A percentile compares a stretch with the other conserved stretches of the same genome.
These are phyloP conservation scores for Coniella lustricola DNA, from an alignment of 2,329 filamentous ascomycete species.

Conservation along the genomic window DNA sequence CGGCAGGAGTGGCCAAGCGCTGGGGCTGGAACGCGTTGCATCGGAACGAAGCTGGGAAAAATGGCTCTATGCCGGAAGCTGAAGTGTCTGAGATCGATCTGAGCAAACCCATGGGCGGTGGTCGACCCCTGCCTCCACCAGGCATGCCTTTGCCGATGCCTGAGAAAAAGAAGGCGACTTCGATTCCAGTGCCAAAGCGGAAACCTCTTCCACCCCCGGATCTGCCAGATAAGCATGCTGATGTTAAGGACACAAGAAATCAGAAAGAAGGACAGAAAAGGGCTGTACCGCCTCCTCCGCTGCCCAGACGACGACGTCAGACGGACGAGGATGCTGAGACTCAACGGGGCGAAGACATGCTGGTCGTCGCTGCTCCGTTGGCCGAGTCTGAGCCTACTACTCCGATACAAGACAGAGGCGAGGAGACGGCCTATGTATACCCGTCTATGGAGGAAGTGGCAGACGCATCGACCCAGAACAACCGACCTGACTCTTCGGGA, in stretches of 20 bases:
- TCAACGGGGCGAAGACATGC: slow-evolving; percentile 41
- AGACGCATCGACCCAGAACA: slow-evolving; percentile 17
- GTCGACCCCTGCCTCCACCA: slow-evolving; percentile 73
- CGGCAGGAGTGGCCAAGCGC: slow-evolving; percentile 47
- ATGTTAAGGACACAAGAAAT: slow-evolving; percentile 8
- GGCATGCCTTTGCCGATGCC: slow-evolving; percentile 71
- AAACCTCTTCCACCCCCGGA: slow-evolving; percentile 49
- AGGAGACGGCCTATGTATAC: slow-evolving; percentile 18
- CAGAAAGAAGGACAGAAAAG: slow-evolving; percentile 19
- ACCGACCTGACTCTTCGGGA: neutral
- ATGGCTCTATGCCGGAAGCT: slow-evolving; percentile 14
- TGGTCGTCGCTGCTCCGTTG: slow-evolving; percentile 57
- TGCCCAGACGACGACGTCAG: slow-evolving; percentile 40
- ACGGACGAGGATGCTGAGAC: slow-evolving; percentile 27
- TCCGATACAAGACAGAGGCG: slow-evolving; percentile 34
- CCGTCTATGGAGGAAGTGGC: slow-evolving; percentile 30
- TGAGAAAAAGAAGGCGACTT: slow-evolving; percentile 51
- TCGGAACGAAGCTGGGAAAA: slow-evolving; percentile 32
- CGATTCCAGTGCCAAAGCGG: slow-evolving; percentile 54
- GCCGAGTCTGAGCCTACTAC: slow-evolving; percentile 53
- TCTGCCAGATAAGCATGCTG: slow-evolving; percentile 15
- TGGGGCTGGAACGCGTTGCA: slow-evolving; percentile 53
- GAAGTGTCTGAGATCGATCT: slow-evolving; percentile 33
- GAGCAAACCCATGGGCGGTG: slow-evolving; percentile 70
- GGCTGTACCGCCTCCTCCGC: slow-evolving; percentile 35